phyloP scores from a whole-genome alignment of 495 filamentous ascomycete genomes.

The Tuber calosporum region DNA sequence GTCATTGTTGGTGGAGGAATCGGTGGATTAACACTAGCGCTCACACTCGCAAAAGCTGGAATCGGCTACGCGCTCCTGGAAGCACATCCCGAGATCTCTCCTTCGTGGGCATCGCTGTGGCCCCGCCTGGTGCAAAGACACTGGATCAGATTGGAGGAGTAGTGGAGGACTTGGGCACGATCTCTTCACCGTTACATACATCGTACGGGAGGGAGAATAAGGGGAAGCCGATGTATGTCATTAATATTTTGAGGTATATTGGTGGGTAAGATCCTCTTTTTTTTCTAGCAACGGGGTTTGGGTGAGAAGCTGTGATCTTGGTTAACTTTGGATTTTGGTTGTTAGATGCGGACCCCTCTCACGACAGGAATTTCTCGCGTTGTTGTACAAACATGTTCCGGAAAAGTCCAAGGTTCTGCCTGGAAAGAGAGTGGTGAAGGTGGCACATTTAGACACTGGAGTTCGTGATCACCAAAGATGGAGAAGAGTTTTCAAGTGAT shows the following conservation, averaged over 20 bases:
- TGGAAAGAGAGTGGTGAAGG: constrained; percentile 41
- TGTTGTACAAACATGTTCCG: constrained; percentile 43
- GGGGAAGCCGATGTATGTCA: constrained; percentile 17
- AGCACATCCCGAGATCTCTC: constrained; percentile 41
- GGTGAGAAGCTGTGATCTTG: constrained; percentile 8
- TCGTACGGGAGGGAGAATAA: background rate
- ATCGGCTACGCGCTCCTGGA: constrained; percentile 53
- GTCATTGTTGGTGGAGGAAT: constrained; percentile 53
- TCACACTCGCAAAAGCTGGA: constrained; percentile 44
- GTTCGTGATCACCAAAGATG: constrained; percentile 42
- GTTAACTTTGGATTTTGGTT: constrained; percentile 5
- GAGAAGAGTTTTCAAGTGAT: constrained; percentile 44
- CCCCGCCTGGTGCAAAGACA: constrained; percentile 44
- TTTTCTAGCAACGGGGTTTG: constrained; percentile 36
- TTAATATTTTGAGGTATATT: constrained; percentile 27
- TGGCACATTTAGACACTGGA: constrained; percentile 19
- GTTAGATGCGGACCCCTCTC: constrained; percentile 43
- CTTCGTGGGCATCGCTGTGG: constrained; percentile 44
- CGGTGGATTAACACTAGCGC: constrained; percentile 49
- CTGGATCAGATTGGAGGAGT: constrained; percentile 49
- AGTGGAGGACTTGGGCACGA: constrained; percentile 37
- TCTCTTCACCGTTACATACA: constrained; percentile 22
- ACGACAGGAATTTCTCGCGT: constrained; percentile 42
- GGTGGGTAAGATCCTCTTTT: constrained; percentile 19
- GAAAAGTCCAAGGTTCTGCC: constrained; percentile 42